phyloP scores from a whole-genome alignment of 192 early-diverging fungal species.

The Mortierella alpina region DNA sequence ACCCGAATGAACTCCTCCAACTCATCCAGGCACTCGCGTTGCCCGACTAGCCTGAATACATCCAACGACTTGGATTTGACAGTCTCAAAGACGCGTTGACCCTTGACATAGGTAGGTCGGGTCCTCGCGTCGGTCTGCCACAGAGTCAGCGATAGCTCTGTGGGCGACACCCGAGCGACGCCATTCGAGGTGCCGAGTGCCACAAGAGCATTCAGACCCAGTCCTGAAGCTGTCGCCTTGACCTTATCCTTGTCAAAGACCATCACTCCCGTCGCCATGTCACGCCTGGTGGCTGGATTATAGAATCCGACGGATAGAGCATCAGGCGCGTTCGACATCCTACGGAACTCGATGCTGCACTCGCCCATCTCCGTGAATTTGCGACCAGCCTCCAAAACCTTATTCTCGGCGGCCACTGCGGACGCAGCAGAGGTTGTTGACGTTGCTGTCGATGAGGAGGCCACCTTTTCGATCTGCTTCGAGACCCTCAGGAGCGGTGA shows the following conservation, averaged over 20 bases:
- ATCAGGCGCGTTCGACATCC: constrained; percentile 40
- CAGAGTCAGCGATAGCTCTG: constrained; percentile 29
- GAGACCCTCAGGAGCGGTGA: constrained; percentile 23
- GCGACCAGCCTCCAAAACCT: constrained; percentile 18
- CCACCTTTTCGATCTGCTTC: constrained; percentile 12
- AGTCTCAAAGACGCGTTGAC: constrained; percentile 19
- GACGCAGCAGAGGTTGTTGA: not conserved
- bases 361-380: constrained; percentile 29
- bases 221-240: constrained; percentile 16
- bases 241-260: constrained; percentile 24
- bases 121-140: constrained; percentile 41
- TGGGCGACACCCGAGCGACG: constrained; percentile 17
- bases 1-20: constrained; percentile 37
- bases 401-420: not conserved
- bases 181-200: constrained; percentile 20
- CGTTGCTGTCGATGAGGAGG: not conserved
- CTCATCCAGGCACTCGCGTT: constrained; percentile 21
- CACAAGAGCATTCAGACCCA: constrained; percentile 14
- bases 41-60: constrained; percentile 33
- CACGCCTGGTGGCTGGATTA: constrained; percentile 41
- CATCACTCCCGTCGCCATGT: constrained; percentile 30
- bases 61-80: constrained; percentile 39
- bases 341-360: constrained; percentile 42
- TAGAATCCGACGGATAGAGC: constrained; percentile 38
- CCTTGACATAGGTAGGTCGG: constrained; percentile 10